Percentiles rank a stretch among this genome's conserved stretches.
Conservation (phyloP, 2,329 filamentous ascomycete genomes). For the Fusarium scirpi region DNA sequence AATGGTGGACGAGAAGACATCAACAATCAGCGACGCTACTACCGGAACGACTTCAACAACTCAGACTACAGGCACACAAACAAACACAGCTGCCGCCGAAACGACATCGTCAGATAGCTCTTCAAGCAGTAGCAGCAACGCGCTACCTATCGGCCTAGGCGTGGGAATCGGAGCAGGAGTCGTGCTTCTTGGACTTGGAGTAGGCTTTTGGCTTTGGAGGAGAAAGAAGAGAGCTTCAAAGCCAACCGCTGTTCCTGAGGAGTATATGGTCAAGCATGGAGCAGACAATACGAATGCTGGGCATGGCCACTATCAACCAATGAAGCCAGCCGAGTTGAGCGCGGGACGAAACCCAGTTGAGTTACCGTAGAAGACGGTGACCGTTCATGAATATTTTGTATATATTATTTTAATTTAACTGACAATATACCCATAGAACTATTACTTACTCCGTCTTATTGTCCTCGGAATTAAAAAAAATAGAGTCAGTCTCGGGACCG, state of each 20-base stretch:
- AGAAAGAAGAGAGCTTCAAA: neutral
- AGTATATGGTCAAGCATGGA: neutral
- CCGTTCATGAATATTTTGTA: neutral
- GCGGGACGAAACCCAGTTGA: neutral
- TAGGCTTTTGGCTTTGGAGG: neutral
- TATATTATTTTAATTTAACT: neutral
- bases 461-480: neutral
- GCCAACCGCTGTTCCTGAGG: neutral
- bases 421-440: neutral
- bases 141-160: neutral
- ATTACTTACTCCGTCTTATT: neutral
- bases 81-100: neutral
- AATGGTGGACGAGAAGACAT: neutral
- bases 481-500: neutral
- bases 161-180: neutral
- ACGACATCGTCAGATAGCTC: neutral
- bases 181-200: neutral
- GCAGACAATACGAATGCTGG: neutral
- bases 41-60: neutral
- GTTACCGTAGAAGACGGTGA: neutral
- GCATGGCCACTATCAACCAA: neutral
- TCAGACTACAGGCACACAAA: neutral
- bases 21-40: neutral
- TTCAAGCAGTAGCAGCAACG: neutral
- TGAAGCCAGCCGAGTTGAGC: neutral